Percentiles rank a stretch among this genome's conserved stretches.
These are phyloP conservation scores for Didymella pomorum DNA, from an alignment of 2,329 filamentous ascomycete genomes.

Conservation along the genomic window DNA sequence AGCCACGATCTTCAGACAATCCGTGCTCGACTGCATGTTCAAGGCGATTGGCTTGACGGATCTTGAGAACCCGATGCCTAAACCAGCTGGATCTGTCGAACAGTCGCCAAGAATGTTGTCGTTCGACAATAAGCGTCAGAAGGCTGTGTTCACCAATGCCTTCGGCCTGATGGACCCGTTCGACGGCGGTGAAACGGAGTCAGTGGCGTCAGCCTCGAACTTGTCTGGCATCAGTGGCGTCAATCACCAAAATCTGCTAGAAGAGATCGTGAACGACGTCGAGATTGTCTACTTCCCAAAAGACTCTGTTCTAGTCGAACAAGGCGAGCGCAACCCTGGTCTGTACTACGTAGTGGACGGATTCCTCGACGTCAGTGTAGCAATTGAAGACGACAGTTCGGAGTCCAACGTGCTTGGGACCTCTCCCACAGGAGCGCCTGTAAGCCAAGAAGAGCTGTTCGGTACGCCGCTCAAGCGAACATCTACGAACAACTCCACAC, in stretches of 20 bases:
- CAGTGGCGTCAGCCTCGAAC: conserved; percentile 66
- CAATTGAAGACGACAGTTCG: conserved; percentile 68
- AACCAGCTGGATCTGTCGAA: conserved; percentile 73
- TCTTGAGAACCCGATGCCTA: conserved; percentile 69
- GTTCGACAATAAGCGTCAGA: conserved; percentile 81
- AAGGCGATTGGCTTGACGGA: conserved; percentile 86
- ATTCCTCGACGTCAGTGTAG: conserved; percentile 92
- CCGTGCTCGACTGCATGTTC: conserved; percentile 93
- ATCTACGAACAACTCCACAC: conserved; percentile 33
- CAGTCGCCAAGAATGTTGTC: conserved; percentile 85
- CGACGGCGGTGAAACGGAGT: conserved; percentile 85
- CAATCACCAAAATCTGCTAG: conserved; percentile 70
- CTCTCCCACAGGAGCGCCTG: conserved; percentile 43
- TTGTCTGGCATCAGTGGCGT: conserved; percentile 61
- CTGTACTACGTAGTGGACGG: conserved; percentile 98
- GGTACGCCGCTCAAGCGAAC: conserved; percentile 38
- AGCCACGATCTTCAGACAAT: conserved; percentile 85
- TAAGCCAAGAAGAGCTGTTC: conserved; percentile 50
- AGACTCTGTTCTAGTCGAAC: conserved; percentile 91
- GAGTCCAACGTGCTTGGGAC: conserved; percentile 56
- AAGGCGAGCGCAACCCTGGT: conserved; percentile 95
- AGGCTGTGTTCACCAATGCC: conserved; percentile 82
- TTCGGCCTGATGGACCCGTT: conserved; percentile 91
- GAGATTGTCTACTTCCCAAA: conserved; percentile 98
- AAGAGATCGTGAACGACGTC: conserved; percentile 88